Base-by-base conservation (phyloP, 495 filamentous ascomycete species). In the Hyphodiscus hymeniophilus region DNA sequence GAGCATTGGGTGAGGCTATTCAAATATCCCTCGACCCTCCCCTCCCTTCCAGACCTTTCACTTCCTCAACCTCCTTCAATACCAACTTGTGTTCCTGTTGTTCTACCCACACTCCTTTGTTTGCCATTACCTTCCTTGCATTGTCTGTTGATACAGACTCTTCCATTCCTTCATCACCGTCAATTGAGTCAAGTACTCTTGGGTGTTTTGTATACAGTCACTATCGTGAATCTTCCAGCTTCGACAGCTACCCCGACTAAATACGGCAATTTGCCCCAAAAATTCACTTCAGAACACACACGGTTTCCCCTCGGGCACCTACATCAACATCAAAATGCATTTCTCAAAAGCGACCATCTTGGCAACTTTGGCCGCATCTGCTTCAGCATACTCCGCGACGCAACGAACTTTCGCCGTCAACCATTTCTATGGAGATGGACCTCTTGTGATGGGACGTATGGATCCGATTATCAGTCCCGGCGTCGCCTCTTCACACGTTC, bases 391-490 rank as follows among this genome's bases (percentile, higher is more conserved):
- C 17, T 30, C 22, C 2, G 39, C 49, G 7, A 51, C 36, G 0
- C 1, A 17, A 13, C 52, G 57, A n/a, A 54, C 57, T 11, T 60
- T 60, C 28, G 57, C 57, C 13, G 53, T 60, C 39, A 56, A 54
- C 40, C 57, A 57, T 22, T 60, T 60, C 47, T 57, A 60, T 57
- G 54, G 57, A 34, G 51, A 57, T 7, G 57, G 54, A 11, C 63
- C 63, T 43, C 55, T 69, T 11, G 51, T 58, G 3, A 45, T 61
- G 30, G 80, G 79, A 51, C 75, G 82, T 45, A 58, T 79, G 39
- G 86, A 91, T 58, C 85, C 86, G 8, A 72, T 87, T 47, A 61
- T 81, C 35, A 61, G 60, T 31, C 80, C 80, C n/a, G 80, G 80
- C 3, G 43, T 12, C 0, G 64, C 74, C 3, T 71, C 80, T 3